phyloP scores from a whole-genome alignment of 164 flowering plant species.

The Magnolia officinalis region DNA sequence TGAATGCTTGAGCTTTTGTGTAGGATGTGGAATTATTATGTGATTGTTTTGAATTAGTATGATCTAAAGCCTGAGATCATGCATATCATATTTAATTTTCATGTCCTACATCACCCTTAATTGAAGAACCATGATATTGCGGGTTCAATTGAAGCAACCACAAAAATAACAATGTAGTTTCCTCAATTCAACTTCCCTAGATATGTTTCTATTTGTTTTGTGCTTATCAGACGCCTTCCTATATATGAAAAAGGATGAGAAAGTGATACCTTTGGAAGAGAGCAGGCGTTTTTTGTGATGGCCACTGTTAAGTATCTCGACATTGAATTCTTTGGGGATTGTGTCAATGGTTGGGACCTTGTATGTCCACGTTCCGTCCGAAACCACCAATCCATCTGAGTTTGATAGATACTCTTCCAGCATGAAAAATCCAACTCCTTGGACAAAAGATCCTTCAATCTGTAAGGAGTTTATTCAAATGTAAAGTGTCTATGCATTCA shows the following conservation, averaged over 20 bases:
- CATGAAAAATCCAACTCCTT: slow-evolving; percentile 92
- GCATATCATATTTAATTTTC: no score
- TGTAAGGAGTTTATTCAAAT: slow-evolving; percentile 21
- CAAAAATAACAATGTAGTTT: no score
- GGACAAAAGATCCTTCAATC: slow-evolving; percentile 94
- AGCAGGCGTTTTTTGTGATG: slow-evolving; percentile 74
- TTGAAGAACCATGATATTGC: no score
- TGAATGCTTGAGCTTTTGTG: no score
- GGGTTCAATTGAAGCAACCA: no score
- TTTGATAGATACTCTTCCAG: slow-evolving; percentile 64
- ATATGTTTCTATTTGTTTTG: no score
- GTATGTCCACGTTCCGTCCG: slow-evolving; percentile 81
- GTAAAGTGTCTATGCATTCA: background rate
- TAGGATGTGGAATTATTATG: no score
- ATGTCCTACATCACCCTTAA: no score
- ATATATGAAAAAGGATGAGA: background rate
- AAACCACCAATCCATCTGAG: slow-evolving; percentile 55
- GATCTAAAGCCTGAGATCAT: no score
- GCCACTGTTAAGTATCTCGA: slow-evolving; percentile 67
- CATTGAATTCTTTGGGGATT: slow-evolving; percentile 73
- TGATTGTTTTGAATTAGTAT: no score
- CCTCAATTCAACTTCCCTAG: no score
- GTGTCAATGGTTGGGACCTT: slow-evolving; percentile 90
- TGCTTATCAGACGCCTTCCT: no score
- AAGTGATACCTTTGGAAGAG: slow-evolving; percentile 72